These are phyloP conservation scores for Graphilbum sp. DNA, from an alignment of 2,329 filamentous ascomycete species.

Conservation along the genomic window DNA sequence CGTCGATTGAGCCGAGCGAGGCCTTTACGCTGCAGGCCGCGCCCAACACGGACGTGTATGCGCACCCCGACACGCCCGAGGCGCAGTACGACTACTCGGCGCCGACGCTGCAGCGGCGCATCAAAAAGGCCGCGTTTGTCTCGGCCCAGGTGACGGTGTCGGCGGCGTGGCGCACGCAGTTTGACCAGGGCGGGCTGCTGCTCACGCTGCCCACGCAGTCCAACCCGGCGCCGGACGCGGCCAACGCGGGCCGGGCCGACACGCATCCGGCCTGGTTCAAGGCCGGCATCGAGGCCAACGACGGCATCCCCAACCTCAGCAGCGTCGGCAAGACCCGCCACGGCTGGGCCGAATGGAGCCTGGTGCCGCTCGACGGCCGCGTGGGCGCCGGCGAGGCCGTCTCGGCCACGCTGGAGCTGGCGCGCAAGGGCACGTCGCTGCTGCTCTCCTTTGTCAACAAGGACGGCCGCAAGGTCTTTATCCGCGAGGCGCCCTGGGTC, in stretches of 20 bases:
- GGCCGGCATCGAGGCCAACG: constrained; percentile 9
- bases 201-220: constrained; percentile 4
- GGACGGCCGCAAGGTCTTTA: background rate
- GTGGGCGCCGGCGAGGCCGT: background rate
- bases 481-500: background rate
- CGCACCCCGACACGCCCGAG: background rate
- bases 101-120: background rate
- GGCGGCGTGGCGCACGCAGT: constrained; percentile 5
- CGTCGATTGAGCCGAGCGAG: background rate
- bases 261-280: constrained; percentile 10
- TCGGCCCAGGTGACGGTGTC: constrained; percentile 4
- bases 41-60: background rate
- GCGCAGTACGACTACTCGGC: background rate
- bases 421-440: background rate
- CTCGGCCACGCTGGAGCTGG: background rate
- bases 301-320: constrained; percentile 6
- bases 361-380: background rate
- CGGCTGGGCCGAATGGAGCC: background rate
- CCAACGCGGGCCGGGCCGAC: background rate
- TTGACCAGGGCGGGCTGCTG: constrained; percentile 8
- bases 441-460: background rate
- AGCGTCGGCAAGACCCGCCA: constrained; percentile 2
- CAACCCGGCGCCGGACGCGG: constrained; percentile 3
- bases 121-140: constrained; percentile 2
- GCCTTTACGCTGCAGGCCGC: background rate